Conservation (phyloP, 2,329 filamentous ascomycete genomes). For the Colletotrichum lini region DNA sequence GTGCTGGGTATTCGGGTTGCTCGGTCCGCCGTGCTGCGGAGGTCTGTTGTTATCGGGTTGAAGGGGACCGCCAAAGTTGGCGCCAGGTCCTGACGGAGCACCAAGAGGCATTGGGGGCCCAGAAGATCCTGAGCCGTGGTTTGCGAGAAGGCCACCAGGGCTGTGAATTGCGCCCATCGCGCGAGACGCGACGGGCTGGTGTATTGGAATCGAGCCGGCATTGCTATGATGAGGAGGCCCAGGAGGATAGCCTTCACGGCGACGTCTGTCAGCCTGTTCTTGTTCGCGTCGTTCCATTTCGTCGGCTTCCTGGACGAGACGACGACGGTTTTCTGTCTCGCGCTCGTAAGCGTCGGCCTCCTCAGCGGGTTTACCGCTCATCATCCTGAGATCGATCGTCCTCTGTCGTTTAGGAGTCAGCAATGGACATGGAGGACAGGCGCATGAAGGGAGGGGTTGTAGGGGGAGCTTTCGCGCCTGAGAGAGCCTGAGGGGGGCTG, state of each 20-base stretch:
- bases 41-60: slow-evolving; percentile 67
- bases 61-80: slow-evolving; percentile 69
- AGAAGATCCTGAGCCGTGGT: slow-evolving; percentile 75
- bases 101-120: slow-evolving; percentile 67
- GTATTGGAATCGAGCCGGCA: slow-evolving; percentile 88
- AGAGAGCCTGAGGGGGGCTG: slow-evolving; percentile 35
- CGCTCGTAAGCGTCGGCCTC: slow-evolving; percentile 48
- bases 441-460: slow-evolving; percentile 10
- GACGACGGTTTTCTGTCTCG: slow-evolving; percentile 47
- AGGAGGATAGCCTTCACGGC: slow-evolving; percentile 76
- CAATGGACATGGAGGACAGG: not conserved
- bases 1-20: slow-evolving; percentile 61
- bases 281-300: slow-evolving; percentile 72
- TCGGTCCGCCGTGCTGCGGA: slow-evolving; percentile 66
- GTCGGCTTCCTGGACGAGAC: slow-evolving; percentile 51
- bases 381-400: slow-evolving; percentile 42
- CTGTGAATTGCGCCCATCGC: slow-evolving; percentile 88
- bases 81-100: slow-evolving; percentile 65
- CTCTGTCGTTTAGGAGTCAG: slow-evolving; percentile 17
- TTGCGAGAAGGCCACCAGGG: slow-evolving; percentile 88
- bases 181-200: slow-evolving; percentile 92
- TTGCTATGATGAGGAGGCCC: slow-evolving; percentile 86
- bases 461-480: slow-evolving; percentile 12
- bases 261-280: slow-evolving; percentile 74
- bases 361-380: slow-evolving; percentile 43